Base-by-base conservation (phyloP, 83 land plant genomes). In the Picea engelmannii region DNA sequence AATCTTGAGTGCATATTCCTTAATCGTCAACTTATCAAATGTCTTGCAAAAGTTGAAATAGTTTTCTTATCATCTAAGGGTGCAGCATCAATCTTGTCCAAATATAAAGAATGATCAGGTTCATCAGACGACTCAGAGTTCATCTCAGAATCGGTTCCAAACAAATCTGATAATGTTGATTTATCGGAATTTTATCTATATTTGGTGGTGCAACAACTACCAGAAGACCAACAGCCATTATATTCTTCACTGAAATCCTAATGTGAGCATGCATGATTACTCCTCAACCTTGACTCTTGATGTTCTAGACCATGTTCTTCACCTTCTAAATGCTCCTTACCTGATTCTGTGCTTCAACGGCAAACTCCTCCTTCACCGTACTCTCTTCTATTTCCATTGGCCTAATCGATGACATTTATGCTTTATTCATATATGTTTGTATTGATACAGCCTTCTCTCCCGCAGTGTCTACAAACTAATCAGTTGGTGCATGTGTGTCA, bases 61-160 rank as follows among this genome's bases (percentile, higher is more conserved):
- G 79, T 82, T 21, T 62, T 65, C 23, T 84, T 79, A 78, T 75
- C 21, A 16, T 83, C 27, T 2, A 66, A 61, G 18, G 86, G 86
- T 71, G 86, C 76, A 70, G 79, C 85, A 2, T 90, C 91, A 75
- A 92, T 78, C 47, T 47, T 78, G 74, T 87, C 83, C 60, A 92
- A 70, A 79, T 85, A 90, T 31, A 92, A 86, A 16, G 84, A 87
- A 5, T 63, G 75, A 44, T 81, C 81, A 62, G 5, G 62, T 66
- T 70, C 66, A 47, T 86, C 61, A 62, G 27, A 74, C 4, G 76
- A 84, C 67, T 85, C 81, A 2, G 71, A 63, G 12, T 86, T 88
- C 55, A 27, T 75, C 15, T 92, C 95, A 23, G 85, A 81, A 58
- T 92, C 95, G 27, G 92, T 87, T 68, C 90, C 92, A 88, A 88